Conservation (phyloP, 2,329 filamentous ascomycete species). For the Dothideomycetes sp. region DNA sequence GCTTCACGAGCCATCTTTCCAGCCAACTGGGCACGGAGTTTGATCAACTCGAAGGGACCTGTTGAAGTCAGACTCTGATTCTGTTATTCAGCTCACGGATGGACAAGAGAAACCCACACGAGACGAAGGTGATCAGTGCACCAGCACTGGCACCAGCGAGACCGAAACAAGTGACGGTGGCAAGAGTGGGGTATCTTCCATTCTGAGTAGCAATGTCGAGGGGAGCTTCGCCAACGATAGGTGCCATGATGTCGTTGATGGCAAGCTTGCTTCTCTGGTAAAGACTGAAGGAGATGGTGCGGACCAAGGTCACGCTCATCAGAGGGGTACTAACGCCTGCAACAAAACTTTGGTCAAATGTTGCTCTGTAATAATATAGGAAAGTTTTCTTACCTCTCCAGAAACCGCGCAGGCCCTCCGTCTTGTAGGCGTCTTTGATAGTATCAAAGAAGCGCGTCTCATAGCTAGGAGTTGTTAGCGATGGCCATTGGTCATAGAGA, state of each 20-base stretch:
- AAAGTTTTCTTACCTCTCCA: constrained; percentile 51
- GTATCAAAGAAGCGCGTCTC: constrained; percentile 50
- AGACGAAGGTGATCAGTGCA: constrained; percentile 68
- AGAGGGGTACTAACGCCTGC: constrained; percentile 70
- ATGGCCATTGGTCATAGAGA: not conserved
- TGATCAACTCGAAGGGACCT: constrained; percentile 83
- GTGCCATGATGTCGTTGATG: constrained; percentile 61
- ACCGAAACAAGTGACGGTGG: constrained; percentile 68
- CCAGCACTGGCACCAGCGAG: constrained; percentile 70
- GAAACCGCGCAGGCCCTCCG: constrained; percentile 41
- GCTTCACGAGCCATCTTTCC: constrained; percentile 56
- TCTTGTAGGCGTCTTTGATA: constrained; percentile 63
- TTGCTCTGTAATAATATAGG: constrained; percentile 19
- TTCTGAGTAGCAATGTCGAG: constrained; percentile 61
- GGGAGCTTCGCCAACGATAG: constrained; percentile 58
- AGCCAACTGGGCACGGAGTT: constrained; percentile 77
- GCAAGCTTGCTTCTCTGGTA: constrained; percentile 70
- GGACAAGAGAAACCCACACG: constrained; percentile 42
- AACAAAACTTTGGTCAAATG: constrained; percentile 6
- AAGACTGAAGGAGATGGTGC: constrained; percentile 69
- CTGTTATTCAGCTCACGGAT: constrained; percentile 1
- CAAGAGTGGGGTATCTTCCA: constrained; percentile 62
- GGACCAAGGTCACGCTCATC: constrained; percentile 65
- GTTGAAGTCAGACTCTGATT: constrained; percentile 3
- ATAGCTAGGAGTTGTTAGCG: constrained; percentile 39